Evolutionary conservation across 2,329 filamentous ascomycete species (phyloP), one percentile per base, ranked within the genome.

Genomic region (Thermomyces lanuginosus): DNA sequence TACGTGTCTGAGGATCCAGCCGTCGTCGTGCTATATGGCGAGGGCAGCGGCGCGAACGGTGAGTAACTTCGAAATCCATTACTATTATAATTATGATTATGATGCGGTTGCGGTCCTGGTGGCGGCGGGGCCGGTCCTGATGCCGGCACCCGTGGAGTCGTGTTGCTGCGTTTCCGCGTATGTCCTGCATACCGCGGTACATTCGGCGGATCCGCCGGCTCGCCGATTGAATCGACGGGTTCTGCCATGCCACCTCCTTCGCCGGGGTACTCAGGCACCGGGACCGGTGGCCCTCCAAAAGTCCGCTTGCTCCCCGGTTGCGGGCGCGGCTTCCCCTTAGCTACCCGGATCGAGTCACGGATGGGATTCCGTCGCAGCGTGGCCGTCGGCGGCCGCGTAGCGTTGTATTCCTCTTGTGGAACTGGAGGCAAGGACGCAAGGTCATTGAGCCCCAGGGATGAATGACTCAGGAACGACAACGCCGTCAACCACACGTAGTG

Each of bases 401-500:
- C 33, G 26, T 37, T 40, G 32, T 56, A 48, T 31, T 52, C 44
- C 33, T 51, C 44, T 37, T 48, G 43, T 4, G 66, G 62, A 12
- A 63, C 56, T 5, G 67, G 64, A n/a, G 65, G 67, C 11, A 66
- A 51, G 8, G 67, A 49, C 3, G 75, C 59, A 9, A 83, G 69
- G 27, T 89, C 80, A 2, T 81, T 79, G 4, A 86, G 66, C 1
- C 76, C 74, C 43, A 86, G 76, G 9, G 76, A 72, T 1, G 84
- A 92, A 48, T 93, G 83, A 8, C 86, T 84, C 16, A 98, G 64
- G 67, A 95, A 98, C 0, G 84, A 92, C 11, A 98, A 62, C 1
- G 89, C 82, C 11, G 82, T 93, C 31, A 98, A 61, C 89, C 89
- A 98, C 25, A 93, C 60, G 44, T 91, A 92, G 51, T 98, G 89